A percentile compares a stretch with the other conserved stretches of the same genome.
phyloP scores from a whole-genome alignment of 2,329 filamentous ascomycete species.

The Didymella exigua region DNA sequence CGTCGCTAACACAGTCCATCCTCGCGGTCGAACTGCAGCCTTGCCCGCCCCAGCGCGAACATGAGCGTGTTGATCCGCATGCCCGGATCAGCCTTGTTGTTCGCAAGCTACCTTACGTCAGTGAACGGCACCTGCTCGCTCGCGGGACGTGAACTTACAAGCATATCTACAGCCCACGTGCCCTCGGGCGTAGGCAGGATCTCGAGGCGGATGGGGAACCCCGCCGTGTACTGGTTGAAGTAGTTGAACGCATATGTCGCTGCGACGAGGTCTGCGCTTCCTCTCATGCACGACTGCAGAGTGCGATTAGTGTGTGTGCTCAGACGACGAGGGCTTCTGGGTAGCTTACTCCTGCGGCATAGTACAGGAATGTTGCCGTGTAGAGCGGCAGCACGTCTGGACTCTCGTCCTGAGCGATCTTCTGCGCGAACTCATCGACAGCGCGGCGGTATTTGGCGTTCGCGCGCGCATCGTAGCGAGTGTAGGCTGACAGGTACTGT shows the following conservation, averaged over 20 bases:
- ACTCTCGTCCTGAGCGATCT: background rate
- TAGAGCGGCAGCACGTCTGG: conserved; percentile 3
- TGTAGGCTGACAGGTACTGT: background rate
- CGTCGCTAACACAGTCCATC: background rate
- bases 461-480: background rate
- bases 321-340: too few relatives aligned
- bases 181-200: background rate
- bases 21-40: conserved; percentile 3
- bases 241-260: conserved; percentile 1
- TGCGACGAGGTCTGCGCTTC: background rate
- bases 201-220: conserved; percentile 1
- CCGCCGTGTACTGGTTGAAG: conserved; percentile 1
- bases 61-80: conserved; percentile 6
- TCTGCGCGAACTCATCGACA: background rate
- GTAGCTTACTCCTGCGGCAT: conserved; percentile 2
- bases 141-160: background rate
- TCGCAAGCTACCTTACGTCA: background rate
- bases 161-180: background rate
- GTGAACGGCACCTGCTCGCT: background rate
- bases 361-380: conserved; percentile 1
- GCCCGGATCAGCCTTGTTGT: background rate
- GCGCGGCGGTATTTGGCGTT: background rate
- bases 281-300: conserved; percentile 3
- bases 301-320: background rate
- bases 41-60: conserved; percentile 1